phyloP scores from a whole-genome alignment of 225 moss, liverwort and hornwort genomes.

The Neckera pumila region DNA sequence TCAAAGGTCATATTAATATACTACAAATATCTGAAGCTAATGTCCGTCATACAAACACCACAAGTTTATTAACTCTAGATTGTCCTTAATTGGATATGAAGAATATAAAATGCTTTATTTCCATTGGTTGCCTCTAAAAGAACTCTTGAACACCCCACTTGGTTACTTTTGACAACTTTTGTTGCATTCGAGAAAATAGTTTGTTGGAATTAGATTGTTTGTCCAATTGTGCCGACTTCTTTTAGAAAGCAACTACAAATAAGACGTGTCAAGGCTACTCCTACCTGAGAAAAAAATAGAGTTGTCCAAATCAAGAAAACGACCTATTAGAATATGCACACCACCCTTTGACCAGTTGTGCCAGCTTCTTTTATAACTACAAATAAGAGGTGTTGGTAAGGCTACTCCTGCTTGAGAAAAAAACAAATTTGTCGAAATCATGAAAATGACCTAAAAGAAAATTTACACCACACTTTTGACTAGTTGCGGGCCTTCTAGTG shows the following conservation, averaged over 20 bases:
- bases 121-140: not conserved
- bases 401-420: rapidly evolving
- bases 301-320: not conserved
- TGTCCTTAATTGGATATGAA: not conserved
- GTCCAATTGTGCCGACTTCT: rapidly evolving
- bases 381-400: not conserved
- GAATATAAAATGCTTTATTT: not conserved
- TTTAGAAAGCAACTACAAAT: not conserved
- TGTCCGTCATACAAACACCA: too few relatives aligned
- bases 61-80: too few relatives aligned
- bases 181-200: not conserved
- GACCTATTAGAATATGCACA: not conserved
- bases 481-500: rapidly evolving
- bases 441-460: not conserved
- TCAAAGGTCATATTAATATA: not conserved
- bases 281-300: rapidly evolving
- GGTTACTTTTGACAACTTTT: not conserved
- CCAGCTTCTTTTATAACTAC: rapidly evolving
- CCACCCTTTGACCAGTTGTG: not conserved
- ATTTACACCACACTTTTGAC: not conserved
- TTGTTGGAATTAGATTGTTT: rapidly evolving
- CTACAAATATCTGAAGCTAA: too few relatives aligned
- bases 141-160: rapidly evolving
- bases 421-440: not conserved
- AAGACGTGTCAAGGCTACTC: not conserved